Conservation (phyloP, 768 basidiomycete species). For the Neoboletus magnificus region DNA sequence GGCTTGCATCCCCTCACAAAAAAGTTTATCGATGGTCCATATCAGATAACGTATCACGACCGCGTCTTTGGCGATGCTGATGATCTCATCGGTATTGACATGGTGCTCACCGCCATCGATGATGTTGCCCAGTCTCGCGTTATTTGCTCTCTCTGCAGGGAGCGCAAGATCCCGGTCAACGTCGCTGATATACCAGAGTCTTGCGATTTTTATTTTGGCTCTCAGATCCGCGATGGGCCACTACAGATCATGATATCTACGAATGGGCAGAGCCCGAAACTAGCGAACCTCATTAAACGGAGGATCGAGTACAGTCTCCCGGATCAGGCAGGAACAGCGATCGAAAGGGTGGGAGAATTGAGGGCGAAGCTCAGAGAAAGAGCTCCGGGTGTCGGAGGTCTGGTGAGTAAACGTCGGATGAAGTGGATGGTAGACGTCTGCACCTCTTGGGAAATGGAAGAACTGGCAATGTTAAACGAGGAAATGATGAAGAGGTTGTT, state of each 20-base stretch:
- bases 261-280: slow-evolving; percentile 86
- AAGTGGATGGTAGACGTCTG: slow-evolving; percentile 88
- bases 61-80: slow-evolving; percentile 59
- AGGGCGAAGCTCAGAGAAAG: slow-evolving; percentile 69
- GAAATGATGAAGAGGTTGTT: slow-evolving; percentile 61
- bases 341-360: slow-evolving; percentile 75
- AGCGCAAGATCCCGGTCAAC: slow-evolving; percentile 79
- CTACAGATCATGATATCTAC: slow-evolving; percentile 96
- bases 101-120: slow-evolving; percentile 94
- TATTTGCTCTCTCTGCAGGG: slow-evolving; percentile 71
- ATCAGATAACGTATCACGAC: slow-evolving; percentile 64
- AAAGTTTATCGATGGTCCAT: slow-evolving; percentile 43
- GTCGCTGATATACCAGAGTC: slow-evolving; percentile 93
- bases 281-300: slow-evolving; percentile 79
- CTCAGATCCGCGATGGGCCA: slow-evolving; percentile 85
- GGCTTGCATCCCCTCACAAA: slow-evolving; percentile 64
- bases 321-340: slow-evolving; percentile 68
- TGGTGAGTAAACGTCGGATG: slow-evolving; percentile 78
- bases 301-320: slow-evolving; percentile 68
- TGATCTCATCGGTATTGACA: slow-evolving; percentile 70
- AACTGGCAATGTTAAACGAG: slow-evolving; percentile 70
- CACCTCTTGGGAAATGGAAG: slow-evolving; percentile 80
- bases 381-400: slow-evolving; percentile 81
- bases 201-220: slow-evolving; percentile 99
- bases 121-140: slow-evolving; percentile 65